A percentile compares a stretch with the other conserved stretches of the same genome.
These are phyloP conservation scores for Intubia oerlemansii DNA, from an alignment of 2,329 filamentous ascomycete genomes.

Conservation along the genomic window DNA sequence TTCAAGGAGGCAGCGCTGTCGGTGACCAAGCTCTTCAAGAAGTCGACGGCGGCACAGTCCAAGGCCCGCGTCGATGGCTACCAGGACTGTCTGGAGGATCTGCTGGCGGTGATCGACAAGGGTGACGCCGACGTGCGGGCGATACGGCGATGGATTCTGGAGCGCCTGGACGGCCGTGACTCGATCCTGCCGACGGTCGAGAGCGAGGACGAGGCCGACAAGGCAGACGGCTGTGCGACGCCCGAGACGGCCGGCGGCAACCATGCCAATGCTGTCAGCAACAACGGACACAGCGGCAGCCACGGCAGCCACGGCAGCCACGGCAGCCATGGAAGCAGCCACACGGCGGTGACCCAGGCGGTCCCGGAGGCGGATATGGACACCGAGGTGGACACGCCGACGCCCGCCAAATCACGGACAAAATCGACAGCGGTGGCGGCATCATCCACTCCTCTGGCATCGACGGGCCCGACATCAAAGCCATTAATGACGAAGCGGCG, in stretches of 20 bases:
- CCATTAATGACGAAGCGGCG: too few relatives aligned
- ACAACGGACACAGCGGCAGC: neutral
- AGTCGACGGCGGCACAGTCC: slow-evolving; percentile 56
- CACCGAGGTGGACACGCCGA: slow-evolving; percentile 14
- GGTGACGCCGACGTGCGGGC: slow-evolving; percentile 55
- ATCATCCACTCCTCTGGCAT: too few relatives aligned
- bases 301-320: neutral
- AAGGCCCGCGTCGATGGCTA: slow-evolving; percentile 66
- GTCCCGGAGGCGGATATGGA: too few relatives aligned
- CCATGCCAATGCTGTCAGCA: neutral
- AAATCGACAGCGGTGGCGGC: slow-evolving; percentile 6
- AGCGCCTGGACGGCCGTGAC: slow-evolving; percentile 44
- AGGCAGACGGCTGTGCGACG: slow-evolving; percentile 36
- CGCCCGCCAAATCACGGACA: slow-evolving; percentile 13
- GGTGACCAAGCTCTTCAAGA: slow-evolving; percentile 92
- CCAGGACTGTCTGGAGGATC: slow-evolving; percentile 80
- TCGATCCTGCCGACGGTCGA: slow-evolving; percentile 22
- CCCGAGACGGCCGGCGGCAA: slow-evolving; percentile 22
- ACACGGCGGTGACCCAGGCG: too few relatives aligned
- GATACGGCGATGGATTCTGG: slow-evolving; percentile 42
- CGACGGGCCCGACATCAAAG: too few relatives aligned
- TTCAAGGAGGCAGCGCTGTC: slow-evolving; percentile 87
- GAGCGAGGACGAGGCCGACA: slow-evolving; percentile 41
- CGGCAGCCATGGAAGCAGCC: neutral
- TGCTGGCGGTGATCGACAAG: slow-evolving; percentile 68